Evolutionary conservation across 495 filamentous ascomycete genomes (phyloP).

Genomic region (Neurospora sp.): DNA sequence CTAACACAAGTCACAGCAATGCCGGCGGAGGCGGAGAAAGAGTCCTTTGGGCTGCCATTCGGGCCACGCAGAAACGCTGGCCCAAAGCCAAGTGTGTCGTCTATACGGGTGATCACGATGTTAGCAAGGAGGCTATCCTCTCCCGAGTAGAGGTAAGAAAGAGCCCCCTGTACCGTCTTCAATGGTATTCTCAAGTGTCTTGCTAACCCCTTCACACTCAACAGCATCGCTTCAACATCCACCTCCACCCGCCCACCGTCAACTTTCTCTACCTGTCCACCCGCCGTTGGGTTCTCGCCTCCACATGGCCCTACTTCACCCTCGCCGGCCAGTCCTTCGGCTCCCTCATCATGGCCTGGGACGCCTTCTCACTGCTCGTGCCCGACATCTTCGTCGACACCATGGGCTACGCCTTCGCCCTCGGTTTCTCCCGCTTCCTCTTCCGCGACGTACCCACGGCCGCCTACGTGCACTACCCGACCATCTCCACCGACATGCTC

Average conservation of each 20-base stretch:
- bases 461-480: slow-evolving; percentile 96
- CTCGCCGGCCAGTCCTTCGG: slow-evolving; percentile 89
- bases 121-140: slow-evolving; percentile 67
- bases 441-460: slow-evolving; percentile 75
- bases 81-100: slow-evolving; percentile 80
- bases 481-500: slow-evolving; percentile 98
- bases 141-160: slow-evolving; percentile 56
- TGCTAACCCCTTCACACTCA: neutral
- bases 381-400: slow-evolving; percentile 95
- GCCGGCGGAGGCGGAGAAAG: slow-evolving; percentile 93
- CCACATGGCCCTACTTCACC: slow-evolving; percentile 85
- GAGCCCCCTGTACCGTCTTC: neutral
- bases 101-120: slow-evolving; percentile 90
- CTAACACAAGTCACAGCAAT: slow-evolving; percentile 46
- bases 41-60: slow-evolving; percentile 92
- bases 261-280: slow-evolving; percentile 84
- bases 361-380: slow-evolving; percentile 84
- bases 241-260: slow-evolving; percentile 71
- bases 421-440: slow-evolving; percentile 70
- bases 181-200: neutral
- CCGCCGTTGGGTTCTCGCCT: slow-evolving; percentile 70
- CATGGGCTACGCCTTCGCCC: slow-evolving; percentile 92
- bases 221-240: slow-evolving; percentile 83
- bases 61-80: slow-evolving; percentile 81
- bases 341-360: slow-evolving; percentile 74